Evolutionary conservation across 805 yeast genomes (phyloP).

Genomic region (Ascoidea tarda): DNA sequence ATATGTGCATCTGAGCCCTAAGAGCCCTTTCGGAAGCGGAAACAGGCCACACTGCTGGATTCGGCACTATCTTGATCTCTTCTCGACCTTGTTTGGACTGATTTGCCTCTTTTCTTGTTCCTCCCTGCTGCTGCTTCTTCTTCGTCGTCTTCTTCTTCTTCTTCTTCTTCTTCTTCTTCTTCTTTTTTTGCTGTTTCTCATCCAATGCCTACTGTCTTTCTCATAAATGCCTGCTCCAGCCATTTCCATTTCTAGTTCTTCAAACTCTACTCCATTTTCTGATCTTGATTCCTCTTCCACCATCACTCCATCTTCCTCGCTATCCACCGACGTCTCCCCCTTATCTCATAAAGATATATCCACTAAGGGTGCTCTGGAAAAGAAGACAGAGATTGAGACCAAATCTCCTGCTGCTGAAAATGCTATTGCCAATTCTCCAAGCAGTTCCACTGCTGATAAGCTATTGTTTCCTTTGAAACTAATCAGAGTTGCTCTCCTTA

Average conservation of each 20-base stretch:
- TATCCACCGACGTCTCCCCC: too few relatives aligned
- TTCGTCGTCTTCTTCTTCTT: neutral
- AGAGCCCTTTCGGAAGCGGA: too few relatives aligned
- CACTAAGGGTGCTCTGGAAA: neutral
- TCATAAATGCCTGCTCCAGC: neutral
- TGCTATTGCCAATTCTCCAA: neutral
- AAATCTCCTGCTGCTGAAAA: neutral
- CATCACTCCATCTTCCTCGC: too few relatives aligned
- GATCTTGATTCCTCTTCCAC: too few relatives aligned
- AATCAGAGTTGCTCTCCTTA: conserved; percentile 14
- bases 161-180: neutral
- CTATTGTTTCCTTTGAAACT: conserved; percentile 12
- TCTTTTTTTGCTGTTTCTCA: neutral
- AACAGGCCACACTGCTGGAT: too few relatives aligned
- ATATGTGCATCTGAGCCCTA: too few relatives aligned
- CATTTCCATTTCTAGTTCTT: too few relatives aligned
- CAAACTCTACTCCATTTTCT: too few relatives aligned
- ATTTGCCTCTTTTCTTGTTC: neutral
- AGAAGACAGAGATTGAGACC: neutral
- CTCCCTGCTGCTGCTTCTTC: neutral
- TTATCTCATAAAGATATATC: too few relatives aligned
- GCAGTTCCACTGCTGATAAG: neutral
- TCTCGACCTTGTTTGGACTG: neutral
- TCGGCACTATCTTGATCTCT: too few relatives aligned
- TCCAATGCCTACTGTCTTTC: neutral